phyloP scores from a whole-genome alignment of 139 green algal genomes.

The Chlamydomonas incerta region DNA sequence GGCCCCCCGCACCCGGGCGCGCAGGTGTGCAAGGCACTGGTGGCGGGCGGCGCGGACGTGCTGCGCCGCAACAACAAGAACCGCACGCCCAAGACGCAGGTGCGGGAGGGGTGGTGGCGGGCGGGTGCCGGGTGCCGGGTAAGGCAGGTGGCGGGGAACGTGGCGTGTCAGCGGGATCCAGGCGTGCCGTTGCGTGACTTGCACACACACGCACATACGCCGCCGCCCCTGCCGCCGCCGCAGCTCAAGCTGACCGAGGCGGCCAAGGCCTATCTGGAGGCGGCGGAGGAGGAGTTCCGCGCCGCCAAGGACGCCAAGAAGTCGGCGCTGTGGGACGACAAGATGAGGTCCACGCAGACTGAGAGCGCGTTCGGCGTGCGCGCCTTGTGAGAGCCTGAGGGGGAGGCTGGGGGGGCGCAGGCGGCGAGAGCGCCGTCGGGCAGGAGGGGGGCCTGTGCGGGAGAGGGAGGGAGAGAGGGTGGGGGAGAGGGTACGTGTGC shows the following conservation, averaged over 20 bases:
- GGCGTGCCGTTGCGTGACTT: too few species aligned
- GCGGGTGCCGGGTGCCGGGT: background rate
- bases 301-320: conserved; percentile 51
- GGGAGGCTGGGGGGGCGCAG: too few species aligned
- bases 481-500: too few species aligned
- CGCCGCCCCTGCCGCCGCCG: background rate
- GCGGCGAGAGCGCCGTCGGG: too few species aligned
- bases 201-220: too few species aligned
- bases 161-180: too few species aligned
- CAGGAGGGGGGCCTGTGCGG: too few species aligned
- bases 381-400: background rate
- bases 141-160: background rate
- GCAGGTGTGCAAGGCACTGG: conserved; percentile 62
- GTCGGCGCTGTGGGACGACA: conserved; percentile 66
- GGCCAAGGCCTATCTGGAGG: conserved; percentile 39
- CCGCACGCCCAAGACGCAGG: conserved; percentile 59
- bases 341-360: conserved; percentile 77
- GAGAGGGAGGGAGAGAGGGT: too few species aligned
- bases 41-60: conserved; percentile 63
- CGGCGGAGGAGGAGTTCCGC: conserved; percentile 60
- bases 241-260: conserved; percentile 50
- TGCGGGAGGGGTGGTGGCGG: conserved; percentile 23
- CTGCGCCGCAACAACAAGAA: conserved; percentile 75
- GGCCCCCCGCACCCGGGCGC: too few species aligned
- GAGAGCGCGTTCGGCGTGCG: conserved; percentile 65